Base-by-base conservation (phyloP, 2,329 filamentous ascomycete species). In the Apiospora phragmitis region DNA sequence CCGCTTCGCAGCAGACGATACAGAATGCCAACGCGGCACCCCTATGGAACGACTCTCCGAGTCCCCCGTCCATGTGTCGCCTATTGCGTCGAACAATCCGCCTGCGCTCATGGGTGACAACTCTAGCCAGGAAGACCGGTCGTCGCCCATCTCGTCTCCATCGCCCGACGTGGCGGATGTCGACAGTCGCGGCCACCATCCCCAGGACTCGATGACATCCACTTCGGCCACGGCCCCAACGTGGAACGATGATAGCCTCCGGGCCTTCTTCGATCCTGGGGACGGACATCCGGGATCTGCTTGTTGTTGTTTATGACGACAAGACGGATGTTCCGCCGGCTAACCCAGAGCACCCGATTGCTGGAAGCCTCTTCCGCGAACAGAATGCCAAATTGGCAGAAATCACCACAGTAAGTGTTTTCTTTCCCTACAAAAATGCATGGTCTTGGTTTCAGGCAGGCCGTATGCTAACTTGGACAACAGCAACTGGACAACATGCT, bases 221-320 rank as follows among this genome's bases (percentile, higher is more conserved):
- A 86, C 88, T 38, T 86, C 88, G 32, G 85, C 87, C 21, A 85
- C 85, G 21, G 87, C 88, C 26, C 87, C 91, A 35, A 89, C 90
- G 0, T 99, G 96, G 96, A 95, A 94, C 73, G 95, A 98, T 80
- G 87, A 90, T 70, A 93, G 91, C 76, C 88, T 99, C 38, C 90
- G 94, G 71, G 92, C 93, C 18, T 99, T 98, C 82, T 92, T 98
- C 77, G 95, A 98, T 75, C 94, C 96, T 75, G 91, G 91, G 94
- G 72, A 91, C 91, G 43, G 94, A 97, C 73, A 94, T 99, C 75
- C 90, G 94, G 68, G 95, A 99, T 79, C 88, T 98, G 79, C 87
- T 98, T 68, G 88, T 95, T 47, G 93, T 99, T 72, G 94, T 99
- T 38, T 95, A 97, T 79, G 55, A 97, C 79, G 55, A 98, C 82